Conservation (phyloP, 2,329 filamentous ascomycete species). For the Aspergillus vadensis region DNA sequence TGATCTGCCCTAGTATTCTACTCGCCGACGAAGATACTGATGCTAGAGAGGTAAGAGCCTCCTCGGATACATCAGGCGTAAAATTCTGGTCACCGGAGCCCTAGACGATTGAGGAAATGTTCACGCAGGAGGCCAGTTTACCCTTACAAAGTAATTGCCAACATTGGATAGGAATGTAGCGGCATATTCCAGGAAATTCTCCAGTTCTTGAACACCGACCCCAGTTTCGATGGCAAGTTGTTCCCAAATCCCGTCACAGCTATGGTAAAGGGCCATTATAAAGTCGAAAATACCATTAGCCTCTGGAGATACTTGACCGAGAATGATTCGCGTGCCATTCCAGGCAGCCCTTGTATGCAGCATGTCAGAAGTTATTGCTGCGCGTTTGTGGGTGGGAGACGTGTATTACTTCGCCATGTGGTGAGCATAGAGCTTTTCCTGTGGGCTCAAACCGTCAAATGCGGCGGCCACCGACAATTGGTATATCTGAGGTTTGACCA, state of each 20-base stretch:
- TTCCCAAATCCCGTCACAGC: conserved; percentile 53
- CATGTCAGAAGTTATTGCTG: conserved; percentile 13
- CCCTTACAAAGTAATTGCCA: conserved; percentile 52
- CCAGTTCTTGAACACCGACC: conserved; percentile 45
- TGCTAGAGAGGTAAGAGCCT: conserved; percentile 15
- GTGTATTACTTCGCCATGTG: conserved; percentile 21
- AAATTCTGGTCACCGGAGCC: conserved; percentile 33
- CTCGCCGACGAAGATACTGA: background rate
- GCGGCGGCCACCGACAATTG: conserved; percentile 16
- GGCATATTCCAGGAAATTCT: conserved; percentile 45
- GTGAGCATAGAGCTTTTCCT: conserved; percentile 27
- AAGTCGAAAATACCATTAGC: conserved; percentile 58
- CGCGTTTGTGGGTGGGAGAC: background rate
- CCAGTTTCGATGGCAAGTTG: conserved; percentile 33
- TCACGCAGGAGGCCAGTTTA: background rate
- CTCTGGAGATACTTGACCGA: conserved; percentile 56
- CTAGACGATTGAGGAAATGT: conserved; percentile 26
- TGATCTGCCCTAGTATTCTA: conserved; percentile 5
- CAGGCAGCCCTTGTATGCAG: conserved; percentile 17
- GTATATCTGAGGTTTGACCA: conserved; percentile 16
- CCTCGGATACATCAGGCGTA: conserved; percentile 21
- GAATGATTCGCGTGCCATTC: conserved; percentile 52
- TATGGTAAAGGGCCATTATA: conserved; percentile 53
- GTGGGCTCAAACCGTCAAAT: conserved; percentile 18
- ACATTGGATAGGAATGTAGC: conserved; percentile 56